Conservation (phyloP, 768 basidiomycete genomes). For the Lactifluus echinatus region DNA sequence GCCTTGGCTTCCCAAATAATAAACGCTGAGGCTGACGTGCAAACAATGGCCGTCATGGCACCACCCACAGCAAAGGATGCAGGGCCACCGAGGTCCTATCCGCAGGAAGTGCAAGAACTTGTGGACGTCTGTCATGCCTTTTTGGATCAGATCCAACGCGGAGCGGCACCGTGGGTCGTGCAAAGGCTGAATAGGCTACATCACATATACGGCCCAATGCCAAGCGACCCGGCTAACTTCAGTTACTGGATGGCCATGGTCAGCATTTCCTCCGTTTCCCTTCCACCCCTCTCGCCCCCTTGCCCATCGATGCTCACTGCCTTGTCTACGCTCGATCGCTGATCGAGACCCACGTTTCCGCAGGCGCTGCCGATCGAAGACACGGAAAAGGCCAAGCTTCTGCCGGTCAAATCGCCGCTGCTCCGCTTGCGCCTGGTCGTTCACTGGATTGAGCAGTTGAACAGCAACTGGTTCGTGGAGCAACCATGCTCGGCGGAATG, state of each 20-base stretch:
- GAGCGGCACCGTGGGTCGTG: conserved; percentile 88
- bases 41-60: not conserved
- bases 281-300: too few species aligned
- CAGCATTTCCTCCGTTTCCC: conserved; percentile 23
- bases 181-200: conserved; percentile 78
- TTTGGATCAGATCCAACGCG: conserved; percentile 49
- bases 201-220: conserved; percentile 70
- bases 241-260: conserved; percentile 85
- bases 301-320: not conserved
- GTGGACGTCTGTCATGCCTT: conserved; percentile 54
- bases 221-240: conserved; percentile 60
- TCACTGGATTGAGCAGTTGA: conserved; percentile 86
- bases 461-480: conserved; percentile 42
- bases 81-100: not conserved
- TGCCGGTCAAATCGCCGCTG: conserved; percentile 71
- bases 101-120: conserved; percentile 25
- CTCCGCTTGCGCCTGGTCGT: conserved; percentile 78
- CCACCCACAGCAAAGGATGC: not conserved
- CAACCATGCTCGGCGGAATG: not conserved
- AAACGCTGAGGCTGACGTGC: not conserved
- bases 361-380: conserved; percentile 84
- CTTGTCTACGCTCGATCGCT: not conserved
- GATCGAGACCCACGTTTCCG: not conserved
- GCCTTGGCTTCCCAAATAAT: not conserved
- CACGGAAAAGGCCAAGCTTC: conserved; percentile 76